Evolutionary conservation across 768 basidiomycete species (phyloP).

Genomic region (Mycena pura): DNA sequence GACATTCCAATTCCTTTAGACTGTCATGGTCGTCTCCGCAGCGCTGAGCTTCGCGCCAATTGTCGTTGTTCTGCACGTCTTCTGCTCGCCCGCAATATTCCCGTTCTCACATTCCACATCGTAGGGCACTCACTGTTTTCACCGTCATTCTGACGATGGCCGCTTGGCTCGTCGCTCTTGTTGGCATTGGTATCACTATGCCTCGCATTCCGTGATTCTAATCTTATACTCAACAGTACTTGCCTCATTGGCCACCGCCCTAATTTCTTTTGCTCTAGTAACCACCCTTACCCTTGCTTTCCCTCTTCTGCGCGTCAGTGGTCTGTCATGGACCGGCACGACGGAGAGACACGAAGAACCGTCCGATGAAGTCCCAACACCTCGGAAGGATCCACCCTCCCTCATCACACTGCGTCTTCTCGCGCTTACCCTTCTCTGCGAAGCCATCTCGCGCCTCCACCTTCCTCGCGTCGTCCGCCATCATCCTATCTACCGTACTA

Average conservation of each 20-base stretch:
- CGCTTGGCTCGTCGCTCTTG: background rate
- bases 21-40: background rate
- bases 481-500: background rate
- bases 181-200: background rate
- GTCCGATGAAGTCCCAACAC: too few species aligned
- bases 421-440: background rate
- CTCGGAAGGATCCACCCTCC: too few species aligned
- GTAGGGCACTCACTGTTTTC: conserved; percentile 1
- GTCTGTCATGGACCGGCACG: too few species aligned
- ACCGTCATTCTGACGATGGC: background rate
- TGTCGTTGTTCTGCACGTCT: background rate
- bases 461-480: conserved; percentile 9
- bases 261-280: background rate
- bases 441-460: conserved; percentile 7
- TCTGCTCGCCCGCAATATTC: background rate
- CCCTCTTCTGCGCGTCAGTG: background rate
- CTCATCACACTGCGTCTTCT: background rate
- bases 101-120: background rate
- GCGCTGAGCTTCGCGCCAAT: background rate
- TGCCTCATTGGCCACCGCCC: background rate
- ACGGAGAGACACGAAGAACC: too few species aligned
- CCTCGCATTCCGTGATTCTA: background rate
- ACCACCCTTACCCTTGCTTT: background rate
- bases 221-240: background rate
- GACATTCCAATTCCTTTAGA: background rate